Base-by-base conservation (phyloP, 2,329 filamentous ascomycete species). In the Metarhizium humberi region DNA sequence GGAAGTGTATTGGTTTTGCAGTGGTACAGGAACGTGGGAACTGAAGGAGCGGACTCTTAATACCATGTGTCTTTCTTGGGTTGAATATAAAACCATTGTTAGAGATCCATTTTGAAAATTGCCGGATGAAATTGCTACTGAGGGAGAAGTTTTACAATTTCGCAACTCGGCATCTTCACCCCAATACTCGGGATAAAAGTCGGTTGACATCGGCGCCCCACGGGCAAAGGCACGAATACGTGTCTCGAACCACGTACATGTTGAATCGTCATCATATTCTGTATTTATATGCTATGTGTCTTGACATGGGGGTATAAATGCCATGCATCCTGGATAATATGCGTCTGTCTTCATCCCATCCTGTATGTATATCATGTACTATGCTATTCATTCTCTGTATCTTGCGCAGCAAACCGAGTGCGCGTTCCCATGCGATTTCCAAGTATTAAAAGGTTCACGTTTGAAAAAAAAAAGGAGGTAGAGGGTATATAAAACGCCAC, bases 401-500 rank as follows among this genome's bases (percentile, higher is more conserved):
- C 25, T 10, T 36, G 13, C 34, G 34, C 34, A 36, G 34, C 34
- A 36, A 36, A 25, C 25, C 25, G 25, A 25, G 25, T 25, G 25
- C 25, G 3, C 4, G 4, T 25, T 25, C 25, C 20, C 25, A 25
- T 25, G 25, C 25, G 25, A 25, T 25, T 25, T 25, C 25, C 25
- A 25, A 25, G 25, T 25, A 25, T 25, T 25, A 25, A 25, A 25
- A 25, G 25, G 25, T 25, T 25, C 25, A 25, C 25, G 3, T 25
- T 25, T 25, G 13, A 40, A 16, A 46, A 45, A 40, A 40, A 29
- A 54, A 46, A n/a, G 32, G 32, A 34, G 10, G 32, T 46, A 40
- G 50, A 55, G 57, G 63, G 67, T 66, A 66, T 70, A 70, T 69
- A 67, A 56, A 70, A 69, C 67, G 66, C 67, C 67, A 11, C 62